Conservation (phyloP, 225 moss, liverwort and hornwort species). For the Bryoerythrophyllum caledonicum region DNA sequence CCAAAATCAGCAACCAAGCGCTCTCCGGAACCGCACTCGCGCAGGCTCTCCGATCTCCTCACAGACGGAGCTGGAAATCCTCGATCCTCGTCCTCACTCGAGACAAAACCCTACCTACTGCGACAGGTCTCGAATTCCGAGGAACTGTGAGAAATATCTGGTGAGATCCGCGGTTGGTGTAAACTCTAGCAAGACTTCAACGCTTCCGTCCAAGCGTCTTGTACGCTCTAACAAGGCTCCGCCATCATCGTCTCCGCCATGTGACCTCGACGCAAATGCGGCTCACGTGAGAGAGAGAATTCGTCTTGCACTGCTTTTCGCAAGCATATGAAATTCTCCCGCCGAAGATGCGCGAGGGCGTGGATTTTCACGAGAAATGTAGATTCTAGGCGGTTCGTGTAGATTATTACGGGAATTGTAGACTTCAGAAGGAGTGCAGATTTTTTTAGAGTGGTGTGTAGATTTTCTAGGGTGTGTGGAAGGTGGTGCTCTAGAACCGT, state of each 20-base stretch:
- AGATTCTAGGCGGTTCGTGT: background rate
- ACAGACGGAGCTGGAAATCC: no score
- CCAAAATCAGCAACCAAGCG: background rate
- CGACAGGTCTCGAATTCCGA: background rate
- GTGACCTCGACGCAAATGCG: background rate
- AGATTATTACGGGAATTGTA: background rate
- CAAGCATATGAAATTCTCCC: background rate
- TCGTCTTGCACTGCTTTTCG: background rate
- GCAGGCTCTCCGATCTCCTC: no score
- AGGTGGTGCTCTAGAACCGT: no score
- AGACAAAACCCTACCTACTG: background rate
- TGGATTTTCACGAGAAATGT: no score
- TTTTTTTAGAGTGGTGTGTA: background rate
- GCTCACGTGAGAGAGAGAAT: background rate
- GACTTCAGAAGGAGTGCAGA: background rate
- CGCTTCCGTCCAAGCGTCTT: background rate
- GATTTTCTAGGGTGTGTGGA: no score
- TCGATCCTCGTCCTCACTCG: background rate
- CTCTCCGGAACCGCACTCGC: background rate
- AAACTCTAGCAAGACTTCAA: background rate
- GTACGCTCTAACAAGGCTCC: background rate
- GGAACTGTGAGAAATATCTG: background rate
- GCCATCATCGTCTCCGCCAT: background rate
- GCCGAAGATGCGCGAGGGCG: no score
- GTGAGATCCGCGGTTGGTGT: conserved; percentile 32